Evolutionary conservation across 2,329 filamentous ascomycete genomes (phyloP), one percentile per base, ranked within the genome.

Genomic region (Exophiala sideris): DNA sequence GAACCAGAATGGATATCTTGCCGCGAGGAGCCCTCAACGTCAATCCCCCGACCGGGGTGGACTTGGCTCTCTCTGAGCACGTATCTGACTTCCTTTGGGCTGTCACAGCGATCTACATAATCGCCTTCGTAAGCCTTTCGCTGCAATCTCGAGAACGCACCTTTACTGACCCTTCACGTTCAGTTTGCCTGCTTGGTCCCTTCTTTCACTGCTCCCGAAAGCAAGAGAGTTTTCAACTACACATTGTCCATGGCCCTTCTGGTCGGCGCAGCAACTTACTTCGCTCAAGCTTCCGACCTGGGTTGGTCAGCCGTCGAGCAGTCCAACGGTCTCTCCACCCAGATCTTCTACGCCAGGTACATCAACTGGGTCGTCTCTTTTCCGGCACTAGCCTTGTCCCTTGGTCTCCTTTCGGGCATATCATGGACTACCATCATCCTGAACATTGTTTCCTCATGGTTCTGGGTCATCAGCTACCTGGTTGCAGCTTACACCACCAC

Each of bases 41-140:
- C 66, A 79, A 82, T 68, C 76, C 76, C 2, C 70, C 73, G 0
- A 58, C 56, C 2, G 74, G 74, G 10, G 61, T 60, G 7, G 67
- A 70, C 38, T 66, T 74, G 49, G 47, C 58, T 14, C 70, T 81
- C 16, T 71, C 72, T 1, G 67, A 66, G 1, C 67, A 76, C 52
- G 80, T 79, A 50, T 81, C 78, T 39, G 68, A 79, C 70, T 83
- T 79, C 79, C 71, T 82, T 10, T 82, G 75, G 73, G 72, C 79
- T 32, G 76, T 79, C n/a, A 75, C 73, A 4, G 76, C 78, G 51
- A 48, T 82, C 63, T 80, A 76, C 59, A 55, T 68, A 5, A 18
- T 80, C 12, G 68, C 71, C n/a, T 76, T 79, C 55, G 75, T 78
- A 65, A 40, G 74, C 65, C 3, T 11, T 5, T 21, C 14, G 12